These are phyloP conservation scores for Dichotomopilus funicola DNA, from an alignment of 2,329 filamentous ascomycete species.

Conservation along the genomic window DNA sequence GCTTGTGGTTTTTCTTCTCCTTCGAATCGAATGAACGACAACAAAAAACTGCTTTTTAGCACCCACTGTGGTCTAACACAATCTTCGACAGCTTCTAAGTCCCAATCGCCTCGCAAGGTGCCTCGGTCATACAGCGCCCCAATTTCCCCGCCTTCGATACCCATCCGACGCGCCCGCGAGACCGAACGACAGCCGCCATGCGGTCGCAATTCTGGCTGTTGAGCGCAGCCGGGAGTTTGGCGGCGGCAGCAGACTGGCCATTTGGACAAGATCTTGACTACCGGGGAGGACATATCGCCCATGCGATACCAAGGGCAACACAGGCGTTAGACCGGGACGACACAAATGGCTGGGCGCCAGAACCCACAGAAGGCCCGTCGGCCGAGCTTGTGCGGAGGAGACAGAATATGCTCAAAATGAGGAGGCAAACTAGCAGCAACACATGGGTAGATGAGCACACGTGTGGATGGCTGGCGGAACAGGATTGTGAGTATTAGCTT, in stretches of 20 bases:
- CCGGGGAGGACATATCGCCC: background rate
- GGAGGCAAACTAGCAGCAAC: constrained; percentile 13
- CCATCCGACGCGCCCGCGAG: background rate
- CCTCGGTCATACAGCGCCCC: background rate
- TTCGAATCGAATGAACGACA: too few species aligned
- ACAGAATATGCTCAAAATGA: constrained; percentile 3
- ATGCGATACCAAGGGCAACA: constrained; percentile 9
- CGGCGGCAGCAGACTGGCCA: constrained; percentile 4
- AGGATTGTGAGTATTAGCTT: constrained; percentile 18
- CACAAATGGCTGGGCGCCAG: constrained; percentile 15
- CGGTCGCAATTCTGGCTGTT: constrained; percentile 11
- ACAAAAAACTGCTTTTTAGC: too few species aligned
- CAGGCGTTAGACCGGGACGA: constrained; percentile 7
- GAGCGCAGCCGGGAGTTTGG: constrained; percentile 4
- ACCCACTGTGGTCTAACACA: too few species aligned
- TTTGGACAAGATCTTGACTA: constrained; percentile 6
- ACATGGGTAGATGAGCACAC: constrained; percentile 24
- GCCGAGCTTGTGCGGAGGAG: constrained; percentile 21
- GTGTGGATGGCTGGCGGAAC: constrained; percentile 25
- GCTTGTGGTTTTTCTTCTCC: too few species aligned
- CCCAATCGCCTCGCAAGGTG: too few species aligned
- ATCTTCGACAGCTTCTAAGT: too few species aligned
- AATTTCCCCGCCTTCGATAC: background rate
- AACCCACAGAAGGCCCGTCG: constrained; percentile 18
- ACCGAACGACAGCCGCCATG: background rate